Conservation (phyloP, 345 rosid species). For the Rhodamnia rubescens region DNA sequence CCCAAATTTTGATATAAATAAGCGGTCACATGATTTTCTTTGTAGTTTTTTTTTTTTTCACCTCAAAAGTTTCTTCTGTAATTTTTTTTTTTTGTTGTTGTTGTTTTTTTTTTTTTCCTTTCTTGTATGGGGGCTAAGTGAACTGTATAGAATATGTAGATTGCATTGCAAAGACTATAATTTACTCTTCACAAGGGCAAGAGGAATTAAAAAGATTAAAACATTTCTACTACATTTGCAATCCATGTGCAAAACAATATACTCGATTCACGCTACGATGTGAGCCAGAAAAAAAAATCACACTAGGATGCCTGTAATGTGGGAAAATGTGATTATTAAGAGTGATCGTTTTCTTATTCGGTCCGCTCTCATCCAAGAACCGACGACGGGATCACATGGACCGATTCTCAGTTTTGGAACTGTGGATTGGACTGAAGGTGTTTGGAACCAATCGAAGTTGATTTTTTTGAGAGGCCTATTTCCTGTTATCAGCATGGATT, state of each 20-base stretch:
- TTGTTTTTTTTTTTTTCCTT: neutral
- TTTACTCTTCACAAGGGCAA: neutral
- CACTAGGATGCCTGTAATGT: rapidly evolving
- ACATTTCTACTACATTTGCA: neutral
- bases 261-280: neutral
- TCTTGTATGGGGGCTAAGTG: neutral
- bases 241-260: neutral
- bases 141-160: neutral
- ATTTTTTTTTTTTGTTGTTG: neutral
- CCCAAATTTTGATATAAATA: neutral
- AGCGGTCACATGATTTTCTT: neutral
- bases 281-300: neutral
- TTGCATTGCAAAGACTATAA: neutral
- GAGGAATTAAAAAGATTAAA: neutral
- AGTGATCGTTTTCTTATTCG: no score
- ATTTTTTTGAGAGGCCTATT: no score
- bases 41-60: neutral
- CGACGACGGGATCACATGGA: no score
- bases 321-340: neutral
- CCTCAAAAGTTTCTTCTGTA: neutral
- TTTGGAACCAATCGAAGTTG: no score
- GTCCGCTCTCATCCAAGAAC: no score
- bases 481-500: no score
- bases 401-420: no score
- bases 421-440: no score